Percentiles rank a stretch among this genome's conserved stretches.
These are phyloP conservation scores for sorghum (Sorghum bicolor) DNA, from an alignment of 176 grass and related monocot species.

Conservation along the genomic window DNA sequence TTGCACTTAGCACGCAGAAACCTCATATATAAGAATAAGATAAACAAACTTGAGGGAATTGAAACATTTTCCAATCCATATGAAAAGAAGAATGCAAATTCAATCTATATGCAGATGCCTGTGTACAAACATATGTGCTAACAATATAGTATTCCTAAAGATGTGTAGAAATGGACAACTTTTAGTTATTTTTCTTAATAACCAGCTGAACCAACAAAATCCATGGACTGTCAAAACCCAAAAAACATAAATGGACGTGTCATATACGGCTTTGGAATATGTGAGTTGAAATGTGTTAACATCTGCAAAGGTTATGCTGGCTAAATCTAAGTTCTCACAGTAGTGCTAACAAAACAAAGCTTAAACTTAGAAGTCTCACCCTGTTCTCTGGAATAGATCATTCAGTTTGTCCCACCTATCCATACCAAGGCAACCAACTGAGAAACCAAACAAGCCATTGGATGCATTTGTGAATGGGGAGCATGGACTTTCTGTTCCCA, in stretches of 20 bases:
- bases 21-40: neutral
- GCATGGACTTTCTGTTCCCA: constrained; percentile 59
- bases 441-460: constrained; percentile 89
- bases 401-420: constrained; percentile 90
- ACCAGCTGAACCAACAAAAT: neutral
- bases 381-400: constrained; percentile 67
- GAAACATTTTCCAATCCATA: neutral
- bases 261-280: neutral
- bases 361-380: constrained; percentile 42
- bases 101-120: neutral
- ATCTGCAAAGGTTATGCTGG: neutral
- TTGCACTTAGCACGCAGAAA: neutral
- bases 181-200: neutral
- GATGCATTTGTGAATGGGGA: constrained; percentile 62
- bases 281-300: neutral
- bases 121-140: neutral
- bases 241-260: neutral
- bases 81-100: neutral
- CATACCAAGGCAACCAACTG: constrained; percentile 81
- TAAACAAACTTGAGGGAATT: neutral
- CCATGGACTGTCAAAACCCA: neutral
- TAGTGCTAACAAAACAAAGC: neutral
- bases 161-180: neutral
- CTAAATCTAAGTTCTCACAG: constrained; percentile 1
- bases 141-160: constrained; percentile 11